Percentiles rank a stretch among this genome's conserved stretches.
Conservation (phyloP, 2,329 filamentous ascomycete species). For the Geosmithia putterillii region DNA sequence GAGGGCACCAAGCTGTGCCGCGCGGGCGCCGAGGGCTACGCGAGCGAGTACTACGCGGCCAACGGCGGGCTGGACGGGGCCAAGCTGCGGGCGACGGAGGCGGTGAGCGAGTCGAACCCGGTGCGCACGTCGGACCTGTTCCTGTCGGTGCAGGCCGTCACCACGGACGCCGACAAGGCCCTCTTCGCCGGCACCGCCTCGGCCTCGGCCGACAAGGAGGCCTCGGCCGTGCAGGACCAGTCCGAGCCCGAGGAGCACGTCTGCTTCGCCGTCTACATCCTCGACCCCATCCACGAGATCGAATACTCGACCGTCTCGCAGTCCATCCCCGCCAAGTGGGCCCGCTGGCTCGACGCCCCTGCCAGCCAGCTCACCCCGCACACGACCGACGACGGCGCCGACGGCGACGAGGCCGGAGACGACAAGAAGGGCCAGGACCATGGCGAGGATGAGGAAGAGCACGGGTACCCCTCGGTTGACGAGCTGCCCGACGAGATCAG, state of each 20-base stretch:
- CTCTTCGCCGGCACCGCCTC: conserved; percentile 53
- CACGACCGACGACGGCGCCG: conserved; percentile 33
- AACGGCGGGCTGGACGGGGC: conserved; percentile 72
- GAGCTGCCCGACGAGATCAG: conserved; percentile 67
- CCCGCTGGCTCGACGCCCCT: conserved; percentile 78
- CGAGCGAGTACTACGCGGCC: conserved; percentile 69
- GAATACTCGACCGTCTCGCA: conserved; percentile 77
- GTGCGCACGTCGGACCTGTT: conserved; percentile 91
- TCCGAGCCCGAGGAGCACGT: conserved; percentile 48
- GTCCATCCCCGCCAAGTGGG: conserved; percentile 72
- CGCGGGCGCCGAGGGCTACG: conserved; percentile 79
- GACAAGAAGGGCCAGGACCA: conserved; percentile 8
- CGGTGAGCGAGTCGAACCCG: conserved; percentile 73
- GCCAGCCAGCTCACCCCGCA: conserved; percentile 38
- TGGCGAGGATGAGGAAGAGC: conserved; percentile 8
- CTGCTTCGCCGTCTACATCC: conserved; percentile 65
- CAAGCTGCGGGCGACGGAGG: conserved; percentile 66
- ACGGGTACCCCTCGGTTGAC: conserved; percentile 20
- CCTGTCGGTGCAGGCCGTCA: conserved; percentile 83
- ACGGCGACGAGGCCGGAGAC: conserved; percentile 21
- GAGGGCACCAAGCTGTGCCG: conserved; percentile 88
- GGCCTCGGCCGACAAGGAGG: conserved; percentile 41
- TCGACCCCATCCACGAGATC: conserved; percentile 86
- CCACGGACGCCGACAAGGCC: conserved; percentile 47
- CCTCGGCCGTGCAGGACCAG: conserved; percentile 37